Evolutionary conservation across 331 rosid species (phyloP).

Genomic region (Spiraea crenata): DNA sequence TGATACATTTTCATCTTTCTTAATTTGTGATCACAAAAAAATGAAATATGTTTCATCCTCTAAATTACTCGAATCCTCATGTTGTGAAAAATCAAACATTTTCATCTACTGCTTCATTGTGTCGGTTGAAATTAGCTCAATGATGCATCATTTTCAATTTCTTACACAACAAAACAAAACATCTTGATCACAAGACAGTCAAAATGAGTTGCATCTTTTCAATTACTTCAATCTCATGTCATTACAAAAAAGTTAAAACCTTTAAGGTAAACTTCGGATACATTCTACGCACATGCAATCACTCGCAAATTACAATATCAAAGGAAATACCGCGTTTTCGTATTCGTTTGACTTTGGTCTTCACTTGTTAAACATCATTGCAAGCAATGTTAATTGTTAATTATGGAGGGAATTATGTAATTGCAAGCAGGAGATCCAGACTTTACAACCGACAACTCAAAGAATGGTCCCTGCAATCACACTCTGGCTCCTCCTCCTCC

Average conservation of each 20-base stretch:
- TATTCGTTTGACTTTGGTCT: not conserved
- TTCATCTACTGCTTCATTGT: not conserved
- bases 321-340: not conserved
- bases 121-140: too few relatives aligned
- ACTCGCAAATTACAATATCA: not conserved
- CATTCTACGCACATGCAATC: not conserved
- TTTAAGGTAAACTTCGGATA: not conserved
- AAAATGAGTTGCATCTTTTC: too few relatives aligned
- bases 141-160: too few relatives aligned
- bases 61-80: too few relatives aligned
- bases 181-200: too few relatives aligned
- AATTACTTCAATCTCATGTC: not conserved
- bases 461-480: constrained; percentile 11
- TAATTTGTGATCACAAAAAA: not conserved
- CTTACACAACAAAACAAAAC: too few relatives aligned
- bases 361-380: not conserved
- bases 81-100: not conserved
- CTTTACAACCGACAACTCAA: constrained; percentile 22
- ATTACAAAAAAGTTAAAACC: too few relatives aligned
- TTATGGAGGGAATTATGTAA: not conserved
- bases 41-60: too few relatives aligned
- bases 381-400: not conserved
- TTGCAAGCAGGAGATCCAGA: constrained; percentile 10
- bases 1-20: not conserved
- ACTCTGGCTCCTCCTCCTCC: not conserved